Evolutionary conservation across 2,329 filamentous ascomycete species (phyloP).

Genomic region (Microcyclospora tardicrescens): DNA sequence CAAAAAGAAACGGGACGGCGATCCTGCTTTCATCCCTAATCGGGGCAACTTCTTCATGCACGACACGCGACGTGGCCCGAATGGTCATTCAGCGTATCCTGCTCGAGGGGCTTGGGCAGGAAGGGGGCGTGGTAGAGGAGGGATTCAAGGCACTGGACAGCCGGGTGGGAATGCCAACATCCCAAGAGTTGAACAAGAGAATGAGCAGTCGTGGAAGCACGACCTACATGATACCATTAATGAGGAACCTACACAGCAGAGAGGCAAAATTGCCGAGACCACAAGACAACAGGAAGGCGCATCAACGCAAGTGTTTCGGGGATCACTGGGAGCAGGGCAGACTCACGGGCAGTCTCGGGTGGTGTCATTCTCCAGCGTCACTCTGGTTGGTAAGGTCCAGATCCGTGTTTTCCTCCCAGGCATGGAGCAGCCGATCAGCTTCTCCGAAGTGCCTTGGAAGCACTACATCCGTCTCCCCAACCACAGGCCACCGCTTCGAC

Average conservation of each 20-base stretch:
- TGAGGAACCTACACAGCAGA: conserved; percentile 27
- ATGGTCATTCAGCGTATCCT: conserved; percentile 10
- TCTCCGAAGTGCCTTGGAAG: conserved; percentile 67
- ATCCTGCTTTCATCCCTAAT: conserved; percentile 88
- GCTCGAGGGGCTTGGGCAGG: conserved; percentile 24
- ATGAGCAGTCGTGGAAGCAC: conserved; percentile 74
- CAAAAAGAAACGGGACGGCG: conserved; percentile 71
- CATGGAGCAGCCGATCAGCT: conserved; percentile 57
- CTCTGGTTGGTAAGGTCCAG: conserved; percentile 70
- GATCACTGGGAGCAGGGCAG: background rate
- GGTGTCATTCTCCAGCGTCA: conserved; percentile 60
- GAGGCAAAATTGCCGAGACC: conserved; percentile 3
- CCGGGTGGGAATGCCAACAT: conserved; percentile 37
- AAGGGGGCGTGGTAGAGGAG: conserved; percentile 51
- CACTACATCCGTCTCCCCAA: conserved; percentile 91
- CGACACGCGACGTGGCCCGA: conserved; percentile 50
- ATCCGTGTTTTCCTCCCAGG: conserved; percentile 69
- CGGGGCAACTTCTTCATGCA: conserved; percentile 95
- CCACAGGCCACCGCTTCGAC: conserved; percentile 80
- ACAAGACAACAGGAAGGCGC: conserved; percentile 5
- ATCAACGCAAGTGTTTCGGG: background rate
- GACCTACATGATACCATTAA: conserved; percentile 64
- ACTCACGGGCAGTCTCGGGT: conserved; percentile 10
- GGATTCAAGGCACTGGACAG: conserved; percentile 42
- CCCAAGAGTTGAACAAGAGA: conserved; percentile 42